Conservation (phyloP, 1,284 basidiomycete genomes). For the Trametes versicolor region DNA sequence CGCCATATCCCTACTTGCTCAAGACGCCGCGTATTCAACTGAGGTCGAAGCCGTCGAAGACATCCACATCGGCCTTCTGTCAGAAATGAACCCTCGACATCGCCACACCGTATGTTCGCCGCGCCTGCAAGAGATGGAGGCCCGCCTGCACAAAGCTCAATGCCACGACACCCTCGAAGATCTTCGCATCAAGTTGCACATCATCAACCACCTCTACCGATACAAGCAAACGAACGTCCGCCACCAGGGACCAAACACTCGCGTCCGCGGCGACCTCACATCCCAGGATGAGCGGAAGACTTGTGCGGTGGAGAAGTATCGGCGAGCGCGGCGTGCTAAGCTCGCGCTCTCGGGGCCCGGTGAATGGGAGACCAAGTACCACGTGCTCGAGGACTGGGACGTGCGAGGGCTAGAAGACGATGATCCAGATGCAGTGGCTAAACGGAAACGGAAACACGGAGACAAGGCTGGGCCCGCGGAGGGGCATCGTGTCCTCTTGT, state of each 20-base stretch:
- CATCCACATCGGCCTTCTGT: slow-evolving; percentile 21
- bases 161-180: slow-evolving; percentile 40
- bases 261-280: slow-evolving; percentile 22
- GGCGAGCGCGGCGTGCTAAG: slow-evolving; percentile 20
- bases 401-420: slow-evolving; percentile 16
- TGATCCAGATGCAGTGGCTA: no score
- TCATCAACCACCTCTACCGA: slow-evolving; percentile 36
- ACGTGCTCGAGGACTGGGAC: slow-evolving; percentile 15
- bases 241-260: slow-evolving; percentile 41
- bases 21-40: neutral
- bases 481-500: slow-evolving; percentile 10
- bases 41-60: slow-evolving; percentile 7
- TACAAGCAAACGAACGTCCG: slow-evolving; percentile 41
- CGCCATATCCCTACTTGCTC: neutral
- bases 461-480: slow-evolving; percentile 3
- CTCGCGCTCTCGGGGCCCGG: slow-evolving; percentile 12
- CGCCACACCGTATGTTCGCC: neutral
- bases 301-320: slow-evolving; percentile 21
- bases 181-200: slow-evolving; percentile 43
- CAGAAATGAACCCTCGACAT: slow-evolving; percentile 8
- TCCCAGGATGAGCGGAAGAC: neutral
- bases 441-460: neutral
- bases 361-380: slow-evolving; percentile 38
- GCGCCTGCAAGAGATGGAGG: slow-evolving; percentile 36
- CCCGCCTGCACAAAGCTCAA: slow-evolving; percentile 42